A percentile compares a stretch with the other conserved stretches of the same genome.
phyloP scores from a whole-genome alignment of 768 basidiomycete species.

The Mycena rebaudengoi region DNA sequence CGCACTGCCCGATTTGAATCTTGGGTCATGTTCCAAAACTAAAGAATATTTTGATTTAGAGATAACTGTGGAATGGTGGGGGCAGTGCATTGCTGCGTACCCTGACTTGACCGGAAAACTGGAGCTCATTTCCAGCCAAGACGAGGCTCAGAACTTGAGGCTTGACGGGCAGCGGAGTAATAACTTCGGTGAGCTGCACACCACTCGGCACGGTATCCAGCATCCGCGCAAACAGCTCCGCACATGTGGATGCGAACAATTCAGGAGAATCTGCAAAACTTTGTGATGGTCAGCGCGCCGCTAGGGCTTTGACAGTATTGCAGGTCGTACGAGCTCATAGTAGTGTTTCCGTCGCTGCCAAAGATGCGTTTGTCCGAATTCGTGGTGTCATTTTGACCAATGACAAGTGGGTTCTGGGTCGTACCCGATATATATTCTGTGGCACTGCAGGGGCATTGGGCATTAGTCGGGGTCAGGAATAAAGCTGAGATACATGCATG shows the following conservation, averaged over 20 bases:
- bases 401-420: constrained; percentile 46
- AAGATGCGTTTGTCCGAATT: constrained; percentile 47
- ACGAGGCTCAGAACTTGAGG: neutral
- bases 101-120: neutral
- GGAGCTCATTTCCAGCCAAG: neutral
- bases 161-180: constrained; percentile 5
- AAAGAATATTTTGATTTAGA: neutral
- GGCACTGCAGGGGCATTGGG: constrained; percentile 37
- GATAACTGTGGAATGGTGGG: neutral
- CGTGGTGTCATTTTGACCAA: constrained; percentile 42
- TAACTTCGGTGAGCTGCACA: constrained; percentile 2
- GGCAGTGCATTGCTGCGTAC: neutral
- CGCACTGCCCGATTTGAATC: neutral
- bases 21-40: constrained; percentile 7
- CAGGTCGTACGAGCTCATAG: constrained; percentile 37
- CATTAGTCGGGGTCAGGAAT: neutral
- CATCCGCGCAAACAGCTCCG: constrained; percentile 2
- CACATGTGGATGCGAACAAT: constrained; percentile 5
- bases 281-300: neutral
- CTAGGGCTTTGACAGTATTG: too few relatives aligned
- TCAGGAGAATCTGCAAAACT: constrained; percentile 2
- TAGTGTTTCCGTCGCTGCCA: constrained; percentile 43
- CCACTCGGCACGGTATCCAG: constrained; percentile 7
- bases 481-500: neutral
- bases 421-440: constrained; percentile 46